phyloP scores from a whole-genome alignment of 371 early-diverging fungal genomes.

The Mucor plumbeus region DNA sequence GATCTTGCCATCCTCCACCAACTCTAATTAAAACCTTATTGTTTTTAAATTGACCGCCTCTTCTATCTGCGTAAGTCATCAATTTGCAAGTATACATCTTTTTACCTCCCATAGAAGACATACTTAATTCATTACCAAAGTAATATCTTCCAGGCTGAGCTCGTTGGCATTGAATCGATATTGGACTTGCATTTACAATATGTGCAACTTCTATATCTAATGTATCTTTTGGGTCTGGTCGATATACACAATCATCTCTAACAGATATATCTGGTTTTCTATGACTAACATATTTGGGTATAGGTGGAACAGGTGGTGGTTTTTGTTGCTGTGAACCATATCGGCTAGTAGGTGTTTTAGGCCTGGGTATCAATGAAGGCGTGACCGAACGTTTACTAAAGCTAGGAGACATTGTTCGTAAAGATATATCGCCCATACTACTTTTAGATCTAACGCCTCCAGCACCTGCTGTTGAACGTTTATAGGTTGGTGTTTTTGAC shows the following conservation, averaged over 20 bases:
- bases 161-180: conserved; percentile 53
- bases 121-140: conserved; percentile 61
- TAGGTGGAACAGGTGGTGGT: conserved; percentile 37
- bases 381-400: conserved; percentile 32
- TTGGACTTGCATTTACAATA: conserved; percentile 59
- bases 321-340: conserved; percentile 20
- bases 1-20: conserved; percentile 71
- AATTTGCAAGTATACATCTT: conserved; percentile 54
- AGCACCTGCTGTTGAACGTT: conserved; percentile 6
- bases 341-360: conserved; percentile 40
- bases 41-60: conserved; percentile 20
- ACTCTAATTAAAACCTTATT: conserved; percentile 67
- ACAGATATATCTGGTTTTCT: conserved; percentile 27
- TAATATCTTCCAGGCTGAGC: conserved; percentile 57
- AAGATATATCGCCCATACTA: conserved; percentile 36
- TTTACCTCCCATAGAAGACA: conserved; percentile 48
- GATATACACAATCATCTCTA: conserved; percentile 35
- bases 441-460: conserved; percentile 32
- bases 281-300: conserved; percentile 21
- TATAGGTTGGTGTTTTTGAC: conserved; percentile 37
- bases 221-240: conserved; percentile 52
- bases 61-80: conserved; percentile 41
- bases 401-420: conserved; percentile 24
- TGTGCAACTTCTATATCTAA: conserved; percentile 65
- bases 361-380: conserved; percentile 56